phyloP scores from a whole-genome alignment of 2,329 filamentous ascomycete genomes.

The Aspergillus versicolor region DNA sequence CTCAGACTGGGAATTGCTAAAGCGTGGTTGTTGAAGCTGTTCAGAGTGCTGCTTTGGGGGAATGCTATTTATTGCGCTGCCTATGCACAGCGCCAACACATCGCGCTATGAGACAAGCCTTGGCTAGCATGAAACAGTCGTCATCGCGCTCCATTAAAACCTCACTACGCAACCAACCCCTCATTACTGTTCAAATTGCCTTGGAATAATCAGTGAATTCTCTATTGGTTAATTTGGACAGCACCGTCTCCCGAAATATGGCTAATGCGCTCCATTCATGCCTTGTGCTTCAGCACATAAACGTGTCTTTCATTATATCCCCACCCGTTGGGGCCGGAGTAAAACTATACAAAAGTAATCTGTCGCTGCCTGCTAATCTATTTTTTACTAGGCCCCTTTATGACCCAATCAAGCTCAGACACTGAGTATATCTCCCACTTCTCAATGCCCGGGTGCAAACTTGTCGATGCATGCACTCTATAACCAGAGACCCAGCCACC shows the following conservation, averaged over 20 bases:
- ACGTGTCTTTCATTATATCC: background rate
- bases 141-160: background rate
- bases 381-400: background rate
- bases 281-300: background rate
- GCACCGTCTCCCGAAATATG: background rate
- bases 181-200: background rate
- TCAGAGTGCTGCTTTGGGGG: background rate
- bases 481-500: background rate
- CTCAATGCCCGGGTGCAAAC: background rate
- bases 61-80: background rate
- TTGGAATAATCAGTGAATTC: too few relatives aligned
- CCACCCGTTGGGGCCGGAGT: background rate
- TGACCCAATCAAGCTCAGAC: background rate
- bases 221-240: background rate
- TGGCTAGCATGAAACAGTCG: background rate
- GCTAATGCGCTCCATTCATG: background rate
- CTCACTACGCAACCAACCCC: background rate
- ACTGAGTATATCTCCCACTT: background rate
- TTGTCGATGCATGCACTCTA: background rate
- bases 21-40: background rate
- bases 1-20: background rate
- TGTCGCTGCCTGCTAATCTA: background rate
- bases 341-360: background rate
- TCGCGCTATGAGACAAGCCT: slow-evolving; percentile 4
- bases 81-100: slow-evolving; percentile 4